phyloP scores from a whole-genome alignment of 352 stramenopile genomes.

The Halophytophthora batemanensis region DNA sequence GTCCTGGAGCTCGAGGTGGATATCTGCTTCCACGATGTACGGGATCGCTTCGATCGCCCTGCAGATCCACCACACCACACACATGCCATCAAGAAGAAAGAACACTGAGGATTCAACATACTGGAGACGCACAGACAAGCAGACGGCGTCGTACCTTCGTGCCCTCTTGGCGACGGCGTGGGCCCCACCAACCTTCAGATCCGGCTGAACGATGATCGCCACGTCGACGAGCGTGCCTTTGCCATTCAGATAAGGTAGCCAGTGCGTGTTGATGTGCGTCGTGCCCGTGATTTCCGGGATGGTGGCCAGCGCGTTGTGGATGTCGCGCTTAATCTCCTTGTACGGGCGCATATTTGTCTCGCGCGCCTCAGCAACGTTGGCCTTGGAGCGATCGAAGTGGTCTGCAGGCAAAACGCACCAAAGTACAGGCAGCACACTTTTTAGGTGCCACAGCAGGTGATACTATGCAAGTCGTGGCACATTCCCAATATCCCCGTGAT shows the following conservation, averaged over 20 bases:
- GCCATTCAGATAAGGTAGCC: slow-evolving; percentile 55
- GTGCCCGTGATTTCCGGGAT: slow-evolving; percentile 71
- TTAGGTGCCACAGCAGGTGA: not conserved
- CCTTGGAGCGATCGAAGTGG: slow-evolving; percentile 23
- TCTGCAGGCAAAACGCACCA: slow-evolving; percentile 7
- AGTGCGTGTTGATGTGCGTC: slow-evolving; percentile 84
- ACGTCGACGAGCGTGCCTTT: slow-evolving; percentile 75
- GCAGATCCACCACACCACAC: not conserved
- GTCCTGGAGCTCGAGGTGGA: slow-evolving; percentile 80
- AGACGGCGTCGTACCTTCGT: slow-evolving; percentile 42
- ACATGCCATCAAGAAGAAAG: slow-evolving; percentile 1
- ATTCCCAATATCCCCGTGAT: not conserved
- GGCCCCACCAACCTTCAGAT: slow-evolving; percentile 73
- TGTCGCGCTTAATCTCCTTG: slow-evolving; percentile 69
- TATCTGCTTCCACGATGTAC: slow-evolving; percentile 77
- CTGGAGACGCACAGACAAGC: not conserved
- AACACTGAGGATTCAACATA: not conserved
- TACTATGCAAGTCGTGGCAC: not conserved
- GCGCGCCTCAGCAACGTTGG: slow-evolving; percentile 20
- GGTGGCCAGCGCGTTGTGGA: slow-evolving; percentile 49
- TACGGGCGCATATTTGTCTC: slow-evolving; percentile 73
- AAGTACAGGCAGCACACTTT: not conserved
- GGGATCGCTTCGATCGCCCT: slow-evolving; percentile 79
- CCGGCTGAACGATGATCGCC: slow-evolving; percentile 68
- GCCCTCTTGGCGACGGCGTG: slow-evolving; percentile 70